Evolutionary conservation across 306 rosid genomes (phyloP), one percentile per base, ranked within the genome.

Genomic region (Gynostemma pentaphyllum): DNA sequence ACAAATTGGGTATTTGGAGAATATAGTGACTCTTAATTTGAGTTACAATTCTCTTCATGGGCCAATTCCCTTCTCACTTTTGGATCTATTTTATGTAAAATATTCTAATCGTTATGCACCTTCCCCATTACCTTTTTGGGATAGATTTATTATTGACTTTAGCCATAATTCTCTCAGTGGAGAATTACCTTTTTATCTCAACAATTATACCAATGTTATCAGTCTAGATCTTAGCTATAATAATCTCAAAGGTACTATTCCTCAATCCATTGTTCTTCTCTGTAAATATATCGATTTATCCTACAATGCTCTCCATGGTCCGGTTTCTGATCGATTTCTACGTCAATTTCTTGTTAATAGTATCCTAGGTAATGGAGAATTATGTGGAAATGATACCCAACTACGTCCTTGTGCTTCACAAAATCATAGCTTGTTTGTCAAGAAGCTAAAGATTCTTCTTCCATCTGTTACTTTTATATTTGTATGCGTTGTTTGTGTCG

Each of bases 261-360:
- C 23, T 4, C 22, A 45, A 15, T 15, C 21, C 22, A 8, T 45
- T 16, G 18, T 45, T 45, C 11, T 0, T 4, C 10, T 45, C 4
- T 5, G 50, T 15, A n/a, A n/a, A n/a, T n/a, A n/a, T n/a, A 8
- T 68, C 9, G 45, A 68, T 32, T 54, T 68, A 49, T 68, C 72
- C 1, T 27, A 40, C 32, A 68, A 67, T 29, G 5, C 32, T 16
- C 18, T 67, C 3, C 15, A 21, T 7, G 62, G 62, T 51, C 27
- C 0, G n/a, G 55, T 67, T 16, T 60, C 51, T 1, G 18, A 46
- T 47, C 28, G 44, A 7, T 42, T 53, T 19, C 45, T 41, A 1
- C 9, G 1, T 9, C 15, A 5, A 3, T 49, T 49, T 15, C 2
- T 1, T 9, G 19, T 23, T 6, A 0, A 3, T 10, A 28, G 4